phyloP scores from a whole-genome alignment of 805 yeast species.

The Candida parachauliodes region DNA sequence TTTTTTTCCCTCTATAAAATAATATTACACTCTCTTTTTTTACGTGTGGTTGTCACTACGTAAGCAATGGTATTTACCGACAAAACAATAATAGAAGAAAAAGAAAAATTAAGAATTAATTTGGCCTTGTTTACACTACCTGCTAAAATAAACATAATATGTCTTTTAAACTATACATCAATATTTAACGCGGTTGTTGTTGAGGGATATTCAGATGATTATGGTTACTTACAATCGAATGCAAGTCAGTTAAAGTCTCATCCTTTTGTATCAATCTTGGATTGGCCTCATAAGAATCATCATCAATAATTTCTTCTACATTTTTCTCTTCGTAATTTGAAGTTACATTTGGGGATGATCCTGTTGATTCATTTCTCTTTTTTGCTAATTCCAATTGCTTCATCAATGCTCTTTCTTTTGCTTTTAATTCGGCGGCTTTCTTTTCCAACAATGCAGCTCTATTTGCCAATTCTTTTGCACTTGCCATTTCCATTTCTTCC shows the following conservation, averaged over 20 bases:
- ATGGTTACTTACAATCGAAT: constrained; percentile 25
- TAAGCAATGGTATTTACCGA: too few relatives aligned
- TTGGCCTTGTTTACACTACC: too few relatives aligned
- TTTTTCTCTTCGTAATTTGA: constrained; percentile 1
- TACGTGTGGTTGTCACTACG: too few relatives aligned
- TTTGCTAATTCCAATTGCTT: constrained; percentile 33
- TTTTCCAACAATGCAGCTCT: constrained; percentile 76
- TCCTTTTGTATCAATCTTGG: constrained; percentile 31
- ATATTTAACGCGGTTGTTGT: constrained; percentile 5
- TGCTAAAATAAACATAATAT: neutral
- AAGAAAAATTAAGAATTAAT: neutral
- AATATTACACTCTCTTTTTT: too few relatives aligned
- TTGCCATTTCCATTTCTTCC: constrained; percentile 74
- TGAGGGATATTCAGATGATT: constrained; percentile 3
- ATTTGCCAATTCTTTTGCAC: constrained; percentile 67
- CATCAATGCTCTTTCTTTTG: constrained; percentile 55
- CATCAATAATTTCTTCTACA: constrained; percentile 5
- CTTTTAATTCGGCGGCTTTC: constrained; percentile 69
- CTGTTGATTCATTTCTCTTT: constrained; percentile 4
- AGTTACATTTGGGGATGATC: constrained; percentile 8
- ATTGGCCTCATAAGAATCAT: constrained; percentile 1
- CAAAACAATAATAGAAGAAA: too few relatives aligned
- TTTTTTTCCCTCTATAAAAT: neutral
- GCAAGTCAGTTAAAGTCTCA: constrained; percentile 53
- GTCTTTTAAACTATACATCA: too few relatives aligned